phyloP scores from a whole-genome alignment of 352 stramenopile species.

The Phytopythium litorale region DNA sequence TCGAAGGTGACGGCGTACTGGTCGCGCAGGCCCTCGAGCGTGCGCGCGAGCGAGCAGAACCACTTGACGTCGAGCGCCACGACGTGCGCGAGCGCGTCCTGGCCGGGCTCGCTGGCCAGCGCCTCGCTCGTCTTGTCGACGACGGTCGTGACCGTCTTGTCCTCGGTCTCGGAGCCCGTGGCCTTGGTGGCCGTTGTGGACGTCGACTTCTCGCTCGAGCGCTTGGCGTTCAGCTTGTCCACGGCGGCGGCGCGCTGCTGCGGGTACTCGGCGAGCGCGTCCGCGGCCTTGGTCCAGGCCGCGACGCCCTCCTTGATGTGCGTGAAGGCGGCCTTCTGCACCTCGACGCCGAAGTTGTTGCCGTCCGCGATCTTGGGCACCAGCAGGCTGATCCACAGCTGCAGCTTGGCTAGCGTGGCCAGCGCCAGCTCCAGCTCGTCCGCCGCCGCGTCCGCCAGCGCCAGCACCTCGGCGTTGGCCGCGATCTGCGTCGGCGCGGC shows the following conservation, averaged over 20 bases:
- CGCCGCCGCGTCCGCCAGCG: conserved; percentile 33
- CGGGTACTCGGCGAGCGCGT: conserved; percentile 68
- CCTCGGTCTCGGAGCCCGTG: conserved; percentile 64
- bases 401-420: conserved; percentile 40
- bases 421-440: conserved; percentile 58
- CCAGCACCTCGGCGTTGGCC: conserved; percentile 37
- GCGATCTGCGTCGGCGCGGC: conserved; percentile 25
- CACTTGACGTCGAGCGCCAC: conserved; percentile 83
- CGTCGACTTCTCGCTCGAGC: conserved; percentile 48
- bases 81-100: conserved; percentile 64
- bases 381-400: conserved; percentile 72
- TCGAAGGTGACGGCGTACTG: conserved; percentile 73
- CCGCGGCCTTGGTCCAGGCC: conserved; percentile 76
- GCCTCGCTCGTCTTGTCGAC: conserved; percentile 53
- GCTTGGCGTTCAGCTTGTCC: conserved; percentile 75
- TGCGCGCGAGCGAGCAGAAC: conserved; percentile 71
- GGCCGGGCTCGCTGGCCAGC: conserved; percentile 18
- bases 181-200: conserved; percentile 55
- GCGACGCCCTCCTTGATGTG: conserved; percentile 62
- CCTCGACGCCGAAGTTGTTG: conserved; percentile 88
- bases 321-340: conserved; percentile 73
- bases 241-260: conserved; percentile 51
- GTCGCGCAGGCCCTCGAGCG: conserved; percentile 69
- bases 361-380: conserved; percentile 76
- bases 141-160: conserved; percentile 57